Evolutionary conservation across 495 filamentous ascomycete genomes (phyloP).

Genomic region (Neurospora tetrasperma): DNA sequence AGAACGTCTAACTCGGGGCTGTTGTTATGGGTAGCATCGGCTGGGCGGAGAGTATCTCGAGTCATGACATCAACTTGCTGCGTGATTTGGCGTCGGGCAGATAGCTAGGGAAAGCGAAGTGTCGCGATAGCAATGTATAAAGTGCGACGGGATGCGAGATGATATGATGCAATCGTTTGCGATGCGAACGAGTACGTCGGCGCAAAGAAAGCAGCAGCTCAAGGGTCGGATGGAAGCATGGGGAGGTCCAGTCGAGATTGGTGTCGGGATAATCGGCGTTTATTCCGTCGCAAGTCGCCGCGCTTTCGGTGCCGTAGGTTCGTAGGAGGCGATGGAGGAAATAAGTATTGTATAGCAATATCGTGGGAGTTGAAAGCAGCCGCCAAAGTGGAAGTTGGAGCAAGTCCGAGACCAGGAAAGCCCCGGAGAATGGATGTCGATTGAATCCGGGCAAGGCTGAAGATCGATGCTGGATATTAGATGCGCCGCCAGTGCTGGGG

Average conservation of each 20-base stretch:
- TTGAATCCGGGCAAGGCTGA: background rate
- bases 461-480: background rate
- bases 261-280: background rate
- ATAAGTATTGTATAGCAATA: background rate
- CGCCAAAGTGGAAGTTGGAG: background rate
- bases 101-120: background rate
- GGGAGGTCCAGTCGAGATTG: background rate
- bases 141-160: constrained; percentile 1
- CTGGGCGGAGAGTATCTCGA: constrained; percentile 34
- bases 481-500: background rate
- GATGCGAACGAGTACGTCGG: background rate
- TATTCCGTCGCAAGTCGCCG: background rate
- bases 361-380: background rate
- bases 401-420: background rate
- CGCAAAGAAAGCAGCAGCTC: background rate
- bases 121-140: background rate
- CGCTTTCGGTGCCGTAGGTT: background rate
- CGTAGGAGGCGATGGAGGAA: background rate
- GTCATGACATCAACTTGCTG: constrained; percentile 40
- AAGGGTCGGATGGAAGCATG: background rate
- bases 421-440: background rate
- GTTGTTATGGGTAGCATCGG: constrained; percentile 16
- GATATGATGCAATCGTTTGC: background rate
- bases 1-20: constrained; percentile 27
- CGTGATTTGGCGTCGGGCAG: background rate